Base-by-base conservation (phyloP, 257 asterid species). In the Rauvolfia tetraphylla region DNA sequence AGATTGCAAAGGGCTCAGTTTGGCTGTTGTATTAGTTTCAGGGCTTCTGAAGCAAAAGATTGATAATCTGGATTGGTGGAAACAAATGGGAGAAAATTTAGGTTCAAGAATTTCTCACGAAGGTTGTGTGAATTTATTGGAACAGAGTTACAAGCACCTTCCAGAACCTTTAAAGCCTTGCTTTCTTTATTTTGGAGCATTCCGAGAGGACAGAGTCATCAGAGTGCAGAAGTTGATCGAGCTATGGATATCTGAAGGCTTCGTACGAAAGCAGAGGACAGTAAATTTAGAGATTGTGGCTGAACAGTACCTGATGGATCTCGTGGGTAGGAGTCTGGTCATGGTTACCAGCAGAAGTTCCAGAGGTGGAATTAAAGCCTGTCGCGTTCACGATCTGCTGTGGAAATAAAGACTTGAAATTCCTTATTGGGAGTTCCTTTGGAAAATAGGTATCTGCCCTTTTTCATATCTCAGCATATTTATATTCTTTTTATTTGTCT, bases 201-300 rank as follows among this genome's bases (percentile, higher is more conserved):
- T 41, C 8, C 46, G 46, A 8, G 46, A 41, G 8, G 46, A 41
- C 46, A 41, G 8, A 41, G 46, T 4, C 4, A 8, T 41, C 8
- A 3, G 46, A 4, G 8, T 41, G 4, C 46, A 41, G 8, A 74
- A 42, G 22, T 29, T 74, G 61, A 74, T 31, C 5, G 42, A 23
- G 42, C 17, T 74, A 27, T 74, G 78, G 71, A 14, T 59, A 18
- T 36, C 71, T 7, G 78, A 74, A 74, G 78, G 78, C 7, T 61
- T 74, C 4, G 27, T 73, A n/a, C 38, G 7, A 41, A 49, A 41
- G 4, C 23, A 46, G 0, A 41, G 7, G 51, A 59, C 6, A 15
- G 6, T 8, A 48, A 27, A 44, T 48, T 15, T 73, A 25, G 69
- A 56, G n/a, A 29, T 11, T 39, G 6, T 73, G 69, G 69, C 69